Evolutionary conservation across 129 eudicot genomes (phyloP).

Genomic region (Pseudognaphalium luteoalbum): DNA sequence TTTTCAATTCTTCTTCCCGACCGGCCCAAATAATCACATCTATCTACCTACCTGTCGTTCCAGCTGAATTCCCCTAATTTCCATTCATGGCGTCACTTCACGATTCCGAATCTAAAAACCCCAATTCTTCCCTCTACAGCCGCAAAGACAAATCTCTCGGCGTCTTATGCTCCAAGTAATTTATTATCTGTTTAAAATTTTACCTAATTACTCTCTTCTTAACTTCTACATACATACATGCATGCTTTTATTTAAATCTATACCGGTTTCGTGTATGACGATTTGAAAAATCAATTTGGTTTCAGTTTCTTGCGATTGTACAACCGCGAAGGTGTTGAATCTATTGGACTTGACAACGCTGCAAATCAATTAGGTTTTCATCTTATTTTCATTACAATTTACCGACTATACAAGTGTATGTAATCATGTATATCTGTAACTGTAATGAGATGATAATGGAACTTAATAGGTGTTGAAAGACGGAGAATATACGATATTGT

Average conservation of each 20-base stretch:
- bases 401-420: background rate
- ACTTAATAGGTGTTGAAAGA: slow-evolving; percentile 64
- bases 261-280: background rate
- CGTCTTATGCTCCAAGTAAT: slow-evolving; percentile 67
- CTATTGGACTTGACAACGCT: slow-evolving; percentile 62
- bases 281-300: slow-evolving; percentile 7
- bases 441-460: background rate
- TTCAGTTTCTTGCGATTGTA: slow-evolving; percentile 67
- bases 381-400: slow-evolving; percentile 1
- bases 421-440: background rate
- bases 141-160: slow-evolving; percentile 78
- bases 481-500: slow-evolving; percentile 73
- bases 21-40: background rate
- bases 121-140: slow-evolving; percentile 32
- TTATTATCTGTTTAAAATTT: background rate
- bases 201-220: background rate
- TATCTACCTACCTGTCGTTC: background rate
- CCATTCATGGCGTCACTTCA: slow-evolving; percentile 38
- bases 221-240: background rate
- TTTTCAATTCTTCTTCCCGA: background rate
- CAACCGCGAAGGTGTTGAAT: slow-evolving; percentile 59
- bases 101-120: slow-evolving; percentile 41
- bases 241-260: background rate
- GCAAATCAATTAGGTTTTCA: slow-evolving; percentile 56
- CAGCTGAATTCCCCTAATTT: slow-evolving; percentile 19